Base-by-base conservation (phyloP, 352 stramenopile genomes). In the Pythium dissotocum region DNA sequence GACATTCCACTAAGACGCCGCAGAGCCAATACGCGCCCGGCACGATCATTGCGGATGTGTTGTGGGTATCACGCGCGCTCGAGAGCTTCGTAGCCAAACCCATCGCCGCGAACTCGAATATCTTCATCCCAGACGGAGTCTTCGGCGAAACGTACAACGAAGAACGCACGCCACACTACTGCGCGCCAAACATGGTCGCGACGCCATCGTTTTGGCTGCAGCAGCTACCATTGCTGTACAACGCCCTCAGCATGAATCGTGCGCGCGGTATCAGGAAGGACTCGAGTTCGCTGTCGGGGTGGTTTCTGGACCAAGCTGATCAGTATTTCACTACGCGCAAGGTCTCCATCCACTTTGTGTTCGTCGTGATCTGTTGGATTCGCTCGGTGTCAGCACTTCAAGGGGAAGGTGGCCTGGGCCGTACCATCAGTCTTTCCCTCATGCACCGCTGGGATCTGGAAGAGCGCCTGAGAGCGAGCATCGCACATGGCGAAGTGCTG, bases 351-450 rank as follows among this genome's bases (percentile, higher is more conserved):
- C 69, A 64, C 0, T 61, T 77, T 12, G 65, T 71, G 33, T 81
- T 81, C 38, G 57, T 65, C 5, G 67, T 58, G 14, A 70, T 76
- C 18, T 78, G 71, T 28, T 81, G 71, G 71, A 12, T 78, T 6
- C 74, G 74, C 26, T 75, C 71, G 0, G 69, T 75, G 12, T 63
- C 65, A n/a, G 67, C 65, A 13, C 57, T 81, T 2, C 69, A 81
- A 40, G 75, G 71, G 13, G 54, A 69, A 24, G 57, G 38, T 13
- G 60, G 61, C 0, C 51, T 82, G 1, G 61, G 53, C 13, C 54
- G 65, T 8, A 76, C 71, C 18, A 32, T 78, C 12, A 76, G 67
- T 38, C 55, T 77, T 8, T 68, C 57, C 21, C 56, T 78, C 30
- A 62, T 58, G 12, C 64, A 79, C 49, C 64, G 55, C 30, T 66